Base-by-base conservation (phyloP, 768 basidiomycete species). In the Xerocomus potaroensis region DNA sequence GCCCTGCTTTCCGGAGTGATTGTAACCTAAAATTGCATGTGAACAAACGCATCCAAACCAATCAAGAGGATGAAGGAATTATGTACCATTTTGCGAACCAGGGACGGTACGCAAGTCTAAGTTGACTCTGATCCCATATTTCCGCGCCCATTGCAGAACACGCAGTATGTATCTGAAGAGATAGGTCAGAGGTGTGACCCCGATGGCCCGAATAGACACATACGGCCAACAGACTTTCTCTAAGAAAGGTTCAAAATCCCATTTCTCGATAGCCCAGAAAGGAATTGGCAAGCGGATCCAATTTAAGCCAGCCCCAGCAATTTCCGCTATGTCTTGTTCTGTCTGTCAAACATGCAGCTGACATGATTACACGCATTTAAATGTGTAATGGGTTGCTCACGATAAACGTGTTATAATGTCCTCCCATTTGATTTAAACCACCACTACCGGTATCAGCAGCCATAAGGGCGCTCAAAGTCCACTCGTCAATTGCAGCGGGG, bases 281-380 rank as follows among this genome's bases (percentile, higher is more conserved):
- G 85, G 80, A 34, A 93, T 75, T 1, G 90, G 87, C 35, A 93
- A 67, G 3, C 90, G 78, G 37, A 94, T 67, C 76, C 84, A 93
- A 68, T 90, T 92, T 40, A 93, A 68, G 4, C 91, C 92, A 23
- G 89, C 91, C 32, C 80, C 86, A 36, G 92, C 90, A 49, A 96
- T 94, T 61, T 83, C 72, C 30, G 91, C 91, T 50, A 94, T 82
- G 69, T 95, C 92, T 68, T 87, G 71, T 62, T 93, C 90, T 45
- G 87, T 93, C 88, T 92, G 63, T 22, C 31, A 35, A 41, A 29
- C 36, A 47, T 30, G 27, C 48, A 21, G 35, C 23, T 8, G 22
- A 34, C 19, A 8, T 45, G 26, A 47, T 41, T 19, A 31, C 7
- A 36, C 32, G 30, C 23, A 39, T 27, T 12, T n/a, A n/a, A 45